Conservation (phyloP, 176 grass and related monocot genomes). For the Aegilops longissima region DNA sequence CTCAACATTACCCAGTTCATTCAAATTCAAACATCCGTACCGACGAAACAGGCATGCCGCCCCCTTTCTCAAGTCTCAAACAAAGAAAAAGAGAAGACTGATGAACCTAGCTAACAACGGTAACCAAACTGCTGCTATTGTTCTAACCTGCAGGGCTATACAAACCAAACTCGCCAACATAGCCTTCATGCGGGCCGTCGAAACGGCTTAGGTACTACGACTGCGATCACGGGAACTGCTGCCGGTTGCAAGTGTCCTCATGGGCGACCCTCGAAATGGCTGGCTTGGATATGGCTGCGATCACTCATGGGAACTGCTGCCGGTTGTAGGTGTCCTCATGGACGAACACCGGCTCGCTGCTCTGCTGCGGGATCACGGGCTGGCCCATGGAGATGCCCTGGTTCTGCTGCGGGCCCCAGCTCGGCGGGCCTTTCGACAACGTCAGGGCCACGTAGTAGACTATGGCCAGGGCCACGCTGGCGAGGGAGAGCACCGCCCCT, state of each 20-base stretch:
- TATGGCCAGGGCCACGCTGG: slow-evolving; percentile 78
- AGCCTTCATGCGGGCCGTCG: neutral
- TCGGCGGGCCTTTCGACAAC: slow-evolving; percentile 45
- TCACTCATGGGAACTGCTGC: slow-evolving; percentile 66
- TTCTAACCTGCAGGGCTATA: slow-evolving; percentile 53
- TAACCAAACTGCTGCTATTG: neutral
- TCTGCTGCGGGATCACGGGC: slow-evolving; percentile 72
- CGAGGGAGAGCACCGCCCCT: slow-evolving; percentile 81
- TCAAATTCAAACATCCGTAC: slow-evolving; percentile 21
- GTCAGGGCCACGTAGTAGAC: slow-evolving; percentile 75
- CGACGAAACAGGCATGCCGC: slow-evolving; percentile 18
- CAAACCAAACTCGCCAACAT: slow-evolving; percentile 28
- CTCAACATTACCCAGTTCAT: slow-evolving; percentile 47
- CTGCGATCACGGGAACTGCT: slow-evolving; percentile 53
- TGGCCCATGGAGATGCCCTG: slow-evolving; percentile 84
- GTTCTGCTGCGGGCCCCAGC: slow-evolving; percentile 40
- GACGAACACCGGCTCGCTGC: slow-evolving; percentile 77
- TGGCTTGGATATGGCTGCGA: neutral
- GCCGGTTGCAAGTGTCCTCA: slow-evolving; percentile 78
- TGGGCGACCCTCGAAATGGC: slow-evolving; percentile 14
- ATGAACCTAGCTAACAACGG: slow-evolving; percentile 33
- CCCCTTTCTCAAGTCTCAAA: neutral
- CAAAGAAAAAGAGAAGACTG: neutral
- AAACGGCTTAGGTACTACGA: neutral
- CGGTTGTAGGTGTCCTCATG: slow-evolving; percentile 95